Percentiles rank a stretch among this genome's conserved stretches.
These are phyloP conservation scores for Botrytis medusae DNA, from an alignment of 2,329 filamentous ascomycete species.

Conservation along the genomic window DNA sequence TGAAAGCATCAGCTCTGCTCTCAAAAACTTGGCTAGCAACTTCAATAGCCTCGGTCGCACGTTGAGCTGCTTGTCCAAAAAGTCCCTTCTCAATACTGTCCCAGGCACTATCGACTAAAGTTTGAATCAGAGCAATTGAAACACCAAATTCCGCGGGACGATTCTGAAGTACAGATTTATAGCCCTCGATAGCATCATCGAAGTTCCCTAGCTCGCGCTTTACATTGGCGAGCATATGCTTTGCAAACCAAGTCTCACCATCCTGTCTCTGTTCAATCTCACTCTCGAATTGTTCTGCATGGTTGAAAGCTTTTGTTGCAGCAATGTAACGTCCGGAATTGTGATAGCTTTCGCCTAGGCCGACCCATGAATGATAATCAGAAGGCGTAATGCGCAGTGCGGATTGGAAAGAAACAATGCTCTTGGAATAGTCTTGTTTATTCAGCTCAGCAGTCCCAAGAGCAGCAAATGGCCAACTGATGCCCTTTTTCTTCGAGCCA, in stretches of 20 bases:
- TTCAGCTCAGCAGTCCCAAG: slow-evolving; percentile 93
- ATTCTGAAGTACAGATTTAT: slow-evolving; percentile 67
- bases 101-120: slow-evolving; percentile 78
- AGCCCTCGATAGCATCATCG: slow-evolving; percentile 76
- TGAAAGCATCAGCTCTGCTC: slow-evolving; percentile 72
- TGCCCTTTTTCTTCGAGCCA: slow-evolving; percentile 87
- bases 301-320: slow-evolving; percentile 86
- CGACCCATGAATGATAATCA: slow-evolving; percentile 95
- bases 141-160: slow-evolving; percentile 81
- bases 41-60: slow-evolving; percentile 66
- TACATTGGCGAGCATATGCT: slow-evolving; percentile 95
- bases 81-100: slow-evolving; percentile 77
- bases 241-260: slow-evolving; percentile 87
- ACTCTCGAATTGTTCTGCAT: slow-evolving; percentile 75
- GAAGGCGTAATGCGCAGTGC: slow-evolving; percentile 79
- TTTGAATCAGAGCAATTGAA: slow-evolving; percentile 82
- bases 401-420: slow-evolving; percentile 88
- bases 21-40: slow-evolving; percentile 63
- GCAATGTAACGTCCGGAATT: slow-evolving; percentile 91
- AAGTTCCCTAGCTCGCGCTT: slow-evolving; percentile 89
- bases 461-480: slow-evolving; percentile 95
- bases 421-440: slow-evolving; percentile 84
- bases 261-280: slow-evolving; percentile 53
- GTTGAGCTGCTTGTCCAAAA: slow-evolving; percentile 77
- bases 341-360: slow-evolving; percentile 95